Evolutionary conservation across 1,284 basidiomycete species (phyloP).

Genomic region (Trametes pubescens): DNA sequence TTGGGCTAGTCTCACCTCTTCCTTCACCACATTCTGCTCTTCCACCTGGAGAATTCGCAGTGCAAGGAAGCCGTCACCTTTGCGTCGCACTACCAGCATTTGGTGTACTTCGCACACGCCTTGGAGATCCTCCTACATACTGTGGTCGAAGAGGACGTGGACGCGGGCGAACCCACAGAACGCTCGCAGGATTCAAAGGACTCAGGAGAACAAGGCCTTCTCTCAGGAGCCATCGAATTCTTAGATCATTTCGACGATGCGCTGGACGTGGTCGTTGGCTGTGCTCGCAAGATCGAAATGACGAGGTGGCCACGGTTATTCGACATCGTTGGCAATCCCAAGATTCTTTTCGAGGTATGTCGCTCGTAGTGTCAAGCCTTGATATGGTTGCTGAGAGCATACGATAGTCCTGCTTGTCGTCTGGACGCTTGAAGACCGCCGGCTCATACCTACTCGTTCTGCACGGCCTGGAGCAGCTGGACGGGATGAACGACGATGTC

Average conservation of each 20-base stretch:
- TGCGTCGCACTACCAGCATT: constrained; percentile 85
- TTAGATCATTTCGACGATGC: constrained; percentile 93
- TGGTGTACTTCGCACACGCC: constrained; percentile 95
- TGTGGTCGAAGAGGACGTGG: constrained; percentile 90
- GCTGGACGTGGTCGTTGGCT: constrained; percentile 94
- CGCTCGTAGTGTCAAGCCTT: too few species aligned
- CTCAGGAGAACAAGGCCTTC: constrained; percentile 48
- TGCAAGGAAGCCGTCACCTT: constrained; percentile 85
- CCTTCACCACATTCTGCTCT: constrained; percentile 90
- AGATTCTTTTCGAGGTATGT: constrained; percentile 87
- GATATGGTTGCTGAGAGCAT: background rate
- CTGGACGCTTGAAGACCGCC: constrained; percentile 86
- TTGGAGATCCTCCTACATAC: constrained; percentile 95
- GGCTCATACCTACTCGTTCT: constrained; percentile 94
- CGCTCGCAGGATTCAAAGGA: constrained; percentile 10
- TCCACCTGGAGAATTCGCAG: constrained; percentile 80
- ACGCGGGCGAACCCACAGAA: constrained; percentile 29
- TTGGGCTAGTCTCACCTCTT: constrained; percentile 87
- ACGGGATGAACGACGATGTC: constrained; percentile 78
- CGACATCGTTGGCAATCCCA: constrained; percentile 89
- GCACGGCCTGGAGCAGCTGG: constrained; percentile 91
- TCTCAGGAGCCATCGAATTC: constrained; percentile 86
- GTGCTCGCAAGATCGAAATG: constrained; percentile 97
- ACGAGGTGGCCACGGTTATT: constrained; percentile 92
- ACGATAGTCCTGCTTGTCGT: constrained; percentile 71